These are phyloP conservation scores for Hortiboletus flavorubellus DNA, from an alignment of 768 basidiomycete species.

Conservation along the genomic window DNA sequence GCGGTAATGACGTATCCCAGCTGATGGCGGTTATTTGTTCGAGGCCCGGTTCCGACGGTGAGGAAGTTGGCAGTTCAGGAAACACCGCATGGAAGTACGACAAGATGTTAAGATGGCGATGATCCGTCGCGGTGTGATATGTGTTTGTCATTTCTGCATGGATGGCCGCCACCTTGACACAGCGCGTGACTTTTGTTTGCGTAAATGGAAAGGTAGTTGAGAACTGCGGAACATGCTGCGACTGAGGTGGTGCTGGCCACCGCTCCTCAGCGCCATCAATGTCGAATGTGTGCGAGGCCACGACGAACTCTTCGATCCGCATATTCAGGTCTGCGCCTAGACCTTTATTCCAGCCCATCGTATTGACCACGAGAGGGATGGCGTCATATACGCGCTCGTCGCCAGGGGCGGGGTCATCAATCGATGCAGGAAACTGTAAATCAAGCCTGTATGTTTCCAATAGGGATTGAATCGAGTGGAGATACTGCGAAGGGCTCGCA, in stretches of 20 bases:
- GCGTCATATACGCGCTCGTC: conserved; percentile 47
- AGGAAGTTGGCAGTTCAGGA: conserved; percentile 30
- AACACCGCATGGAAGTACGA: conserved; percentile 70
- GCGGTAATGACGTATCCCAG: conserved; percentile 70
- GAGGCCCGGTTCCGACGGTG: conserved; percentile 15
- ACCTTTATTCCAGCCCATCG: conserved; percentile 96
- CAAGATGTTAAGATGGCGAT: conserved; percentile 64
- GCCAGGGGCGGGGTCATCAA: conserved; percentile 24
- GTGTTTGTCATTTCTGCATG: conserved; percentile 31
- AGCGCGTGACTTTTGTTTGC: background rate
- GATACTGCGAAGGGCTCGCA: conserved; percentile 72
- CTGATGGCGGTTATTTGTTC: conserved; percentile 36
- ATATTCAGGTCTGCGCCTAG: conserved; percentile 77
- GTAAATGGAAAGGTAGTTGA: background rate
- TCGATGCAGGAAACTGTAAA: conserved; percentile 46
- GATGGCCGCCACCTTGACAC: conserved; percentile 39
- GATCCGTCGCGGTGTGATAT: conserved; percentile 52
- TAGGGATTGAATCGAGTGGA: conserved; percentile 63
- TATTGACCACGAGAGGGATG: conserved; percentile 89
- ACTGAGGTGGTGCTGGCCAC: conserved; percentile 15
- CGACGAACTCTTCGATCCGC: conserved; percentile 64
- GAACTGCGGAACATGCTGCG: conserved; percentile 5
- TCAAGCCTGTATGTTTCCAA: conserved; percentile 68
- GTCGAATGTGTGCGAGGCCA: conserved; percentile 42
- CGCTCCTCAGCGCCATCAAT: conserved; percentile 20